A percentile compares a stretch with the other conserved stretches of the same genome.
These are phyloP conservation scores for Tricladium varicosporioides DNA, from an alignment of 2,329 filamentous ascomycete genomes.

Conservation along the genomic window DNA sequence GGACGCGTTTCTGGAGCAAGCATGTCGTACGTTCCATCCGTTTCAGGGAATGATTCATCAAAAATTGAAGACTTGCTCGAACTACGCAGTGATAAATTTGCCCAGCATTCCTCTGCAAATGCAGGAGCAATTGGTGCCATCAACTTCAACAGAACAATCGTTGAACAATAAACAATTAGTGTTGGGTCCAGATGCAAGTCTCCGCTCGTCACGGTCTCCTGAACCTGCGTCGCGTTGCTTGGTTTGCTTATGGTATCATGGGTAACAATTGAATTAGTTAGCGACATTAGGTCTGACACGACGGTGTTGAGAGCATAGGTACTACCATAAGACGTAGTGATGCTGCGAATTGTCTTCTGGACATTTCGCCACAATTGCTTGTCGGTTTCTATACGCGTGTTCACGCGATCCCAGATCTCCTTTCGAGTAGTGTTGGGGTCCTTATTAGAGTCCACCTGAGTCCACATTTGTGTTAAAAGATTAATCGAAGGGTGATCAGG, in stretches of 20 bases:
- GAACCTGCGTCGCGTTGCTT: neutral
- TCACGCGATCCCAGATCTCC: constrained; percentile 36
- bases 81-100: constrained; percentile 43
- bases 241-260: constrained; percentile 42
- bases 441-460: neutral
- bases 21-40: constrained; percentile 50
- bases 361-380: constrained; percentile 58
- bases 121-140: constrained; percentile 78
- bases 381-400: constrained; percentile 6
- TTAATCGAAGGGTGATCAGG: no score
- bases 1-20: constrained; percentile 49
- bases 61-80: constrained; percentile 38
- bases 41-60: constrained; percentile 53
- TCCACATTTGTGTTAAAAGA: neutral
- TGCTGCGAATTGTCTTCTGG: constrained; percentile 64
- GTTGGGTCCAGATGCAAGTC: neutral
- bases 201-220: constrained; percentile 17
- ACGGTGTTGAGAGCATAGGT: constrained; percentile 80
- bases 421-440: neutral
- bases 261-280: constrained; percentile 59
- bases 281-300: constrained; percentile 76
- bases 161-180: constrained; percentile 38
- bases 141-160: constrained; percentile 62
- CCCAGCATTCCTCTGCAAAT: constrained; percentile 80
- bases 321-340: constrained; percentile 66